Evolutionary conservation across 1,139 yeast genomes (phyloP).

Genomic region (Debaryomyces psychrophilus): DNA sequence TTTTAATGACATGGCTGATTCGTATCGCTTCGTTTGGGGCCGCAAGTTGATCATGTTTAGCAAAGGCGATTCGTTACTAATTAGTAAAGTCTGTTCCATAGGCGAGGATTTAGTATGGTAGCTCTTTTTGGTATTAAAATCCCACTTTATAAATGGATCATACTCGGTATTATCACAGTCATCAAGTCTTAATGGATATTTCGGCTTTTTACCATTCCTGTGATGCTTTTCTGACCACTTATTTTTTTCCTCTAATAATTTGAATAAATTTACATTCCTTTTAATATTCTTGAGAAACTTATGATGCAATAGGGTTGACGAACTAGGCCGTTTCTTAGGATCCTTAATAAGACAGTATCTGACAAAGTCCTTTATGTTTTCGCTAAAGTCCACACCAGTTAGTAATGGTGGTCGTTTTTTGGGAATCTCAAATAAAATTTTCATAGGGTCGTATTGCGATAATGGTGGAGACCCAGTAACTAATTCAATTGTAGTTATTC

Average conservation of each 20-base stretch:
- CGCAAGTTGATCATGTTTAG: constrained; percentile 5
- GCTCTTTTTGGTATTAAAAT: constrained; percentile 21
- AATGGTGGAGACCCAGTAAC: constrained; percentile 75
- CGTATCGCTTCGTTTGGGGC: neutral
- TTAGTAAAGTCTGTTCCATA: constrained; percentile 21
- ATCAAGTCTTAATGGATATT: constrained; percentile 10
- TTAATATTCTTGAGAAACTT: constrained; percentile 39
- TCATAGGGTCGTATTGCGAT: constrained; percentile 70
- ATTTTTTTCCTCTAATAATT: constrained; percentile 27
- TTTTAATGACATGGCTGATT: neutral
- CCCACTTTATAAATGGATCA: constrained; percentile 22
- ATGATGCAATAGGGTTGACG: constrained; percentile 47
- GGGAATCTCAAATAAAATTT: constrained; percentile 74
- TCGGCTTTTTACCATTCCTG: constrained; percentile 14
- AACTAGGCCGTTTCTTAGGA: constrained; percentile 56
- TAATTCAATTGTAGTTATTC: constrained; percentile 78
- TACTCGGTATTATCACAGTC: neutral
- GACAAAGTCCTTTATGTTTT: constrained; percentile 62
- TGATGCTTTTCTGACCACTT: constrained; percentile 27
- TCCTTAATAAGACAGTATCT: constrained; percentile 60
- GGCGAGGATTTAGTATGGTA: constrained; percentile 16
- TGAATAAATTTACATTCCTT: constrained; percentile 11
- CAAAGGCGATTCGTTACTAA: constrained; percentile 7
- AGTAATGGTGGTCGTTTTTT: constrained; percentile 67
- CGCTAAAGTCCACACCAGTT: constrained; percentile 45